Conservation (phyloP, 129 eudicot species). For the Artemisia annua region DNA sequence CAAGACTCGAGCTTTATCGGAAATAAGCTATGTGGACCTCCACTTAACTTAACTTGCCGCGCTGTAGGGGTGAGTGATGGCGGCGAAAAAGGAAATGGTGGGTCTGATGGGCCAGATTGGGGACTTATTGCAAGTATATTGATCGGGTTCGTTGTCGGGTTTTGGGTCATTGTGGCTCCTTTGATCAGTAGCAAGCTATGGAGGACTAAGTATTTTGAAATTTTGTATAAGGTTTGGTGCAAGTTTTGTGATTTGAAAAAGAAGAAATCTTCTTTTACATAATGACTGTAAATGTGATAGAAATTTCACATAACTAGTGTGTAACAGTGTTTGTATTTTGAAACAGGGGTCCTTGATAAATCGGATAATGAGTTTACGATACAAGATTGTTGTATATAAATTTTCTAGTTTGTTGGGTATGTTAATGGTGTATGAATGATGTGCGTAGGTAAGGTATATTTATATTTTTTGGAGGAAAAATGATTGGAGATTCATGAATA, state of each 20-base stretch:
- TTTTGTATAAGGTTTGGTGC: constrained; percentile 24
- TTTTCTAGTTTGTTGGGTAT: too few species aligned
- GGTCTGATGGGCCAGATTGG: constrained; percentile 29
- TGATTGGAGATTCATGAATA: too few species aligned
- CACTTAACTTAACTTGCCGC: constrained; percentile 4
- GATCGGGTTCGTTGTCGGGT: constrained; percentile 29
- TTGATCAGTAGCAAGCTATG: constrained; percentile 32
- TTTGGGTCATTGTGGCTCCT: constrained; percentile 35
- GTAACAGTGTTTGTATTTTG: too few species aligned
- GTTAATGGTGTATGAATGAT: too few species aligned
- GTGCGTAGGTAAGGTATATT: too few species aligned
- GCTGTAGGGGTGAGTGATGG: neutral
- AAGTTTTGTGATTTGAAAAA: constrained; percentile 10
- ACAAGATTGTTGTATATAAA: too few species aligned
- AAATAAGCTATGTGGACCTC: constrained; percentile 38
- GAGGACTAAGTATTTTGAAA: constrained; percentile 28
- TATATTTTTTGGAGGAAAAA: too few species aligned
- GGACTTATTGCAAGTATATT: constrained; percentile 18
- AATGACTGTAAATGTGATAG: too few species aligned
- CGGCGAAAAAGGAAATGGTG: constrained; percentile 3
- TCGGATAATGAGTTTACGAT: too few species aligned
- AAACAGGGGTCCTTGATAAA: too few species aligned
- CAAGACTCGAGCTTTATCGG: constrained; percentile 26
- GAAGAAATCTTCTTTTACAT: neutral
- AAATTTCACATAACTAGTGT: too few species aligned